Evolutionary conservation across 768 basidiomycete genomes (phyloP).

Genomic region (Tylopilus sp.): DNA sequence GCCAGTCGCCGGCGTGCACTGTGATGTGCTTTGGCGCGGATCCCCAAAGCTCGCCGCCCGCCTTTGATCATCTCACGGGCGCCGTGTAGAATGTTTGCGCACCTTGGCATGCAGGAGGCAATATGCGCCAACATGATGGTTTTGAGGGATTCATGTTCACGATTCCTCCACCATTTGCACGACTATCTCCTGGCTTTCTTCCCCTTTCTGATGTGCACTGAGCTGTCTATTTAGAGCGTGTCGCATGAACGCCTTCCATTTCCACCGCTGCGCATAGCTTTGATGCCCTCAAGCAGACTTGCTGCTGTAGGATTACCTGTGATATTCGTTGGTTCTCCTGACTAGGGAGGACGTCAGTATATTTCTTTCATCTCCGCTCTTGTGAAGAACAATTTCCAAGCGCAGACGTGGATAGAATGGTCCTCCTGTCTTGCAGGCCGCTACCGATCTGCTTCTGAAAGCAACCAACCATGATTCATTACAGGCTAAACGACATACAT

Average conservation of each 20-base stretch:
- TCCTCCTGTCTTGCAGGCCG: conserved; percentile 14
- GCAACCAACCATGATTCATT: conserved; percentile 9
- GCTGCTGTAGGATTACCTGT: conserved; percentile 9
- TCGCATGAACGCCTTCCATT: conserved; percentile 20
- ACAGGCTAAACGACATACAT: conserved; percentile 4
- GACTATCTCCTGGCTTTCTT: conserved; percentile 8
- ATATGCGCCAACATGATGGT: conserved; percentile 2
- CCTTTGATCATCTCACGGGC: conserved; percentile 10
- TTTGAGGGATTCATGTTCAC: not conserved
- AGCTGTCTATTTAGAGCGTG: conserved; percentile 5
- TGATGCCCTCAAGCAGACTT: conserved; percentile 12
- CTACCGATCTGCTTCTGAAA: conserved; percentile 16
- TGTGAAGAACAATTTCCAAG: conserved; percentile 17
- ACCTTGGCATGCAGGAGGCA: conserved; percentile 3
- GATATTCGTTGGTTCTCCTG: conserved; percentile 1
- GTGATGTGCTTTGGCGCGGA: conserved; percentile 2
- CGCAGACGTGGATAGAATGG: conserved; percentile 9
- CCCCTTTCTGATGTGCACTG: conserved; percentile 13
- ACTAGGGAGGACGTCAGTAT: conserved; percentile 2
- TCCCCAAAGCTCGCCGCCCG: conserved; percentile 4
- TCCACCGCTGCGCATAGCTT: conserved; percentile 21
- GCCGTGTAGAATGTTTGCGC: conserved; percentile 2
- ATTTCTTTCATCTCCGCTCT: conserved; percentile 25
- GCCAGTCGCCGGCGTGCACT: conserved; percentile 14
- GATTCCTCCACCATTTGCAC: conserved; percentile 7